phyloP scores from a whole-genome alignment of 257 asterid species.

The Solanum appendiculatum region DNA sequence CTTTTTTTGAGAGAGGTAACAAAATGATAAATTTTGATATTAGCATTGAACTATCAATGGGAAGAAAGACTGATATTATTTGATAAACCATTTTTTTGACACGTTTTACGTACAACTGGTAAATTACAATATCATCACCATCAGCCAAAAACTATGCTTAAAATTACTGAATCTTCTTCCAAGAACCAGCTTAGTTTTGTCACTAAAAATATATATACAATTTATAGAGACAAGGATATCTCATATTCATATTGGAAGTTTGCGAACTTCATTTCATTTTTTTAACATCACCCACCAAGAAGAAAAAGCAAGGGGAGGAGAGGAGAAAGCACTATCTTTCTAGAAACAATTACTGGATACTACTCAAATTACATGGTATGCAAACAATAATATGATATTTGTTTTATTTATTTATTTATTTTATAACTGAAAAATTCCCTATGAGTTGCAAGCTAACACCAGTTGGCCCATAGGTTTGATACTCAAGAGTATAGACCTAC shows the following conservation, averaged over 20 bases:
- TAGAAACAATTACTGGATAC: neutral
- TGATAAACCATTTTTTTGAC: neutral
- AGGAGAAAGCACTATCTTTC: neutral
- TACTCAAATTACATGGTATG: neutral
- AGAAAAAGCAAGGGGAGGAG: neutral
- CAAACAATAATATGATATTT: neutral
- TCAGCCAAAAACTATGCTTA: neutral
- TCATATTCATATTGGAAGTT: neutral
- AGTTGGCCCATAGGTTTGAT: neutral
- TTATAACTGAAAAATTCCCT: neutral
- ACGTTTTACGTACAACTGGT: neutral
- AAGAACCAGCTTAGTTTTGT: neutral
- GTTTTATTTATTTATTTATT: neutral
- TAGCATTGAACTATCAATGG: neutral
- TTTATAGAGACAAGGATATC: neutral
- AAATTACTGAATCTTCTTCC: neutral
- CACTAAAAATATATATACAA: neutral
- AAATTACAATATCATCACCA: neutral
- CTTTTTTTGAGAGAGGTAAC: neutral
- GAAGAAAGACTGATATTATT: neutral
- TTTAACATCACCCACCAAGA: neutral
- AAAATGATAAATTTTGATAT: neutral
- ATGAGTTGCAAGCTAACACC: neutral
- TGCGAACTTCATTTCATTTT: neutral
- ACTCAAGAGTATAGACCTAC: neutral